These are phyloP conservation scores for Euphorbia schlechtendalii DNA, from an alignment of 441 rosid species.

Conservation along the genomic window DNA sequence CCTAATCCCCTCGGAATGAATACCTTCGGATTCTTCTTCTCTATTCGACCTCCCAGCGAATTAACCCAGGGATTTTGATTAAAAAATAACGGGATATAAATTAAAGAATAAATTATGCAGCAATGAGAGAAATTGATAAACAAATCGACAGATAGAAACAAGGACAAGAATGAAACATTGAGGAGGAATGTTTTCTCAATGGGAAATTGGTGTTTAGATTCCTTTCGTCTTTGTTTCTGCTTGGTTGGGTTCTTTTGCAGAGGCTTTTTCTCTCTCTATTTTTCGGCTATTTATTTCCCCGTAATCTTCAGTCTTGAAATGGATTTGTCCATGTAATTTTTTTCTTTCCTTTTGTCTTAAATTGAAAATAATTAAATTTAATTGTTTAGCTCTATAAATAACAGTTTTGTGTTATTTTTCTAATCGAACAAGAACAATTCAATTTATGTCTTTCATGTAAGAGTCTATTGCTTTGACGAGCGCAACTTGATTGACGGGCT, in stretches of 20 bases:
- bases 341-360: too few relatives aligned
- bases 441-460: too few relatives aligned
- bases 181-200: neutral
- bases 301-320: too few relatives aligned
- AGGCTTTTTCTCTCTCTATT: too few relatives aligned
- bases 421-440: too few relatives aligned
- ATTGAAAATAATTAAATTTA: neutral
- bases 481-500: too few relatives aligned
- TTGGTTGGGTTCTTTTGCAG: neutral
- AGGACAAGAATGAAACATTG: neutral
- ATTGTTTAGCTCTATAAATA: neutral
- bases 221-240: neutral
- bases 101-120: neutral
- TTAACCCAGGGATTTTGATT: neutral
- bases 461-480: too few relatives aligned
- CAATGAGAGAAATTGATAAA: neutral
- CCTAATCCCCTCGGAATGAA: conserved; percentile 16
- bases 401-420: neutral
- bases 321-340: conserved; percentile 20
- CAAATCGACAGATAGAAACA: neutral
- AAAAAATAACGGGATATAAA: neutral
- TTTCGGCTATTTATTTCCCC: too few relatives aligned
- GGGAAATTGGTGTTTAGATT: neutral
- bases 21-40: neutral
- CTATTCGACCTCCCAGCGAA: neutral